Evolutionary conservation across 1,284 basidiomycete genomes (phyloP).

Genomic region (Marasmius oreades): DNA sequence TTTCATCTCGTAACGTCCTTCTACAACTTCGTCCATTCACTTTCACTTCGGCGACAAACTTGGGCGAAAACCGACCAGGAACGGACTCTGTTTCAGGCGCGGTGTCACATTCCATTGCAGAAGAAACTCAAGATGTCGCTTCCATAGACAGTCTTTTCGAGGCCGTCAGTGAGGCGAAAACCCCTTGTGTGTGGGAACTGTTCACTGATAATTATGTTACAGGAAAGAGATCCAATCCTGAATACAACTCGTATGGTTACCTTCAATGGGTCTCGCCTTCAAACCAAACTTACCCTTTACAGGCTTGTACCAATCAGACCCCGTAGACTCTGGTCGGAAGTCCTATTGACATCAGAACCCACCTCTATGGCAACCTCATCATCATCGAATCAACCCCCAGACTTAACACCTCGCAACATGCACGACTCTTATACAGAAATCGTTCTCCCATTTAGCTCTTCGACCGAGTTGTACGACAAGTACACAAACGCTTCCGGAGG

Average conservation of each 20-base stretch:
- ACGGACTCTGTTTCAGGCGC: neutral
- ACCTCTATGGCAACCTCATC: slow-evolving; percentile 23
- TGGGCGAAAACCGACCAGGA: neutral
- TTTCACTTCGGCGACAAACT: neutral
- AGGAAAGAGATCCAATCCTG: slow-evolving; percentile 55
- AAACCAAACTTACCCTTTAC: slow-evolving; percentile 7
- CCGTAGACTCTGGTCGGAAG: slow-evolving; percentile 54
- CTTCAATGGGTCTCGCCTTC: neutral
- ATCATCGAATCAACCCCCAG: slow-evolving; percentile 16
- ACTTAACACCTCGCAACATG: slow-evolving; percentile 51
- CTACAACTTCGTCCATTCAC: neutral
- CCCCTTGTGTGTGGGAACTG: neutral
- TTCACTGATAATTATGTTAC: neutral
- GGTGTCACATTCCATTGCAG: slow-evolving; percentile 23
- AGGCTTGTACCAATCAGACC: slow-evolving; percentile 53
- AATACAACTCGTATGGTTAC: slow-evolving; percentile 43
- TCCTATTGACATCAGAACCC: slow-evolving; percentile 31
- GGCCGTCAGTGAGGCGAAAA: slow-evolving; percentile 47
- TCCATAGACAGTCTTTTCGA: slow-evolving; percentile 57
- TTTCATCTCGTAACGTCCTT: neutral
- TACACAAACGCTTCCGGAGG: slow-evolving; percentile 70
- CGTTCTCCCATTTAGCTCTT: slow-evolving; percentile 58
- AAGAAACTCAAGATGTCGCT: slow-evolving; percentile 57
- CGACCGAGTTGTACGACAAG: slow-evolving; percentile 54
- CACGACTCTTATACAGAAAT: slow-evolving; percentile 68